phyloP scores from a whole-genome alignment of 2,329 filamentous ascomycete species.

The Exophiala alcalophila region DNA sequence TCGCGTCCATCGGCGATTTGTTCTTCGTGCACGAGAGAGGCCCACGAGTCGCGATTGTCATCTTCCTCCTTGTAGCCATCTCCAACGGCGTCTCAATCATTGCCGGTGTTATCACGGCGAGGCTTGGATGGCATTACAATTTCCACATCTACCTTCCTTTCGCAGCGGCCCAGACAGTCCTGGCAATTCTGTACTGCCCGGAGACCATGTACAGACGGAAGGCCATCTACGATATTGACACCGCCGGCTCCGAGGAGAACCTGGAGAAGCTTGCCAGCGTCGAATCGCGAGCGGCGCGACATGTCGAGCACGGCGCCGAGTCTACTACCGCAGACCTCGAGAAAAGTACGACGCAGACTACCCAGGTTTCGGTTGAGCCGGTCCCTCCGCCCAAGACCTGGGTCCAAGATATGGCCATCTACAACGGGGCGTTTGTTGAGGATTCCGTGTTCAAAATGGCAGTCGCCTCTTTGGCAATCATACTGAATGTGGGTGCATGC shows the following conservation, averaged over 20 bases:
- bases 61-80: constrained; percentile 39
- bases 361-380: constrained; percentile 10
- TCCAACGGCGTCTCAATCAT: constrained; percentile 40
- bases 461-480: constrained; percentile 33
- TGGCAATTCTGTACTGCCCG: constrained; percentile 17
- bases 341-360: constrained; percentile 8
- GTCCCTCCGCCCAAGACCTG: constrained; percentile 19
- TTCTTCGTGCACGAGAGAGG: constrained; percentile 38
- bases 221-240: constrained; percentile 24
- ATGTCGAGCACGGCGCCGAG: constrained; percentile 5
- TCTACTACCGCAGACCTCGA: constrained; percentile 11
- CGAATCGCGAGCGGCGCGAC: constrained; percentile 15
- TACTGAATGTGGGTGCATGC: constrained; percentile 33
- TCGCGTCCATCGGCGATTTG: constrained; percentile 44
- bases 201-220: constrained; percentile 23
- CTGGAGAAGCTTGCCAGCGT: constrained; percentile 22
- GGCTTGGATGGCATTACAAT: constrained; percentile 29
- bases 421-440: constrained; percentile 17
- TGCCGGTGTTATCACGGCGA: constrained; percentile 40
- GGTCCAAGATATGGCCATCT: constrained; percentile 18
- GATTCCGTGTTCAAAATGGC: constrained; percentile 30
- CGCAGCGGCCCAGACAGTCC: constrained; percentile 9
- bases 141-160: constrained; percentile 23
- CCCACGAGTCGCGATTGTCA: constrained; percentile 38
- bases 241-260: constrained; percentile 21